Evolutionary conservation across 176 grass and related monocot genomes (phyloP), one percentile per base, ranked within the genome.

Genomic region (Otatea glauca): DNA sequence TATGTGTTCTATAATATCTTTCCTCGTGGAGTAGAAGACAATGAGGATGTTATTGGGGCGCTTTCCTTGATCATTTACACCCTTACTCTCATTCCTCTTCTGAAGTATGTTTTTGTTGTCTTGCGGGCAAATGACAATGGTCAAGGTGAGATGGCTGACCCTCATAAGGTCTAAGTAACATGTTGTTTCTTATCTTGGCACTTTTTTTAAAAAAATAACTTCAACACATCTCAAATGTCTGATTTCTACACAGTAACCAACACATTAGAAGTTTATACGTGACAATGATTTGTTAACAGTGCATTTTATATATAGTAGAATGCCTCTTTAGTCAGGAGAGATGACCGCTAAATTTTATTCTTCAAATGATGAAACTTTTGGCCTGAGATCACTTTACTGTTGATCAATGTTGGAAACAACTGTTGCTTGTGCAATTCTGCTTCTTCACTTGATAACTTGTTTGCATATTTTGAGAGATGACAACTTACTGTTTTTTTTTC

Each of bases 51-150:
- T 63, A 92, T 99, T 60, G 97, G 97, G 70, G 97, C 97, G 69
- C 97, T 99, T 91, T 99, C 97, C 35, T 72, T 99, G 85, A 99
- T 99, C 79, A 96, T 99, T 82, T 99, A 99, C 70, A 94, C 97
- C 51, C 97, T 99, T 64, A 99, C 97, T 59, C 74, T 96, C 68
- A 94, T 99, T 49, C 89, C 91, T 9, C 97, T 99, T 63, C 65
- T 99, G 39, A 99, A 99, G 68, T 99, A 99, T 82, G 97, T 99
- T 72, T 92, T 96, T 47, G 69, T 99, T 10, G 97, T 99, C 63
- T 82, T 99, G 81, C 79, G 88, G n/a, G 97, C 97, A 74, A 99
- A 94, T 82, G 97, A 99, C 65, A 96, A 92, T 48, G 97, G 97
- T 65, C 97, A 96, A 90, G 97, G 96, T 99, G 42, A 81, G 50